These are phyloP conservation scores for Dothistroma pini DNA, from an alignment of 2,329 filamentous ascomycete genomes.

Conservation along the genomic window DNA sequence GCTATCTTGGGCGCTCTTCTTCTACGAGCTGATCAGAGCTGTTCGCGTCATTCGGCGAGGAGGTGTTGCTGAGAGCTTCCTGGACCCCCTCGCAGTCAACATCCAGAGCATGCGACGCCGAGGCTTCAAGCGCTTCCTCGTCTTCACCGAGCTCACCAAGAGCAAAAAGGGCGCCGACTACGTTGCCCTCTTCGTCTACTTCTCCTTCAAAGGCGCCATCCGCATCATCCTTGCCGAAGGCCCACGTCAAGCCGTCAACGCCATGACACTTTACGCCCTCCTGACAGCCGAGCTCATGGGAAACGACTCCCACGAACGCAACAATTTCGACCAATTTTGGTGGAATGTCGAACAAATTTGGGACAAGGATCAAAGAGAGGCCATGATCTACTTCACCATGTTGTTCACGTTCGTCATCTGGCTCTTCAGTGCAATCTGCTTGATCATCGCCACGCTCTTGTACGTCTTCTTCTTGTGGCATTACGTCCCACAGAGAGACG, in stretches of 20 bases:
- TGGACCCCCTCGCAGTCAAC: constrained; percentile 81
- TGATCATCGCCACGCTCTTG: constrained; percentile 71
- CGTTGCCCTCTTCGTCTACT: constrained; percentile 86
- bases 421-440: constrained; percentile 70
- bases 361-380: constrained; percentile 70
- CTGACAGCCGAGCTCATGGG: constrained; percentile 68
- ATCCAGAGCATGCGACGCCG: constrained; percentile 77
- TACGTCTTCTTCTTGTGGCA: constrained; percentile 90
- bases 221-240: constrained; percentile 87
- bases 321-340: constrained; percentile 72
- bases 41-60: constrained; percentile 76
- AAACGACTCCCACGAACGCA: constrained; percentile 54
- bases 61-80: constrained; percentile 85
- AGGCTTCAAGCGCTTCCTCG: constrained; percentile 86
- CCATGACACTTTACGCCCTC: constrained; percentile 80
- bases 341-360: constrained; percentile 73
- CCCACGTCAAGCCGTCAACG: constrained; percentile 87
- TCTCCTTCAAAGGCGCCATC: constrained; percentile 78
- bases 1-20: constrained; percentile 77
- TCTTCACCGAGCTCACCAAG: constrained; percentile 86
- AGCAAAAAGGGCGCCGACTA: constrained; percentile 89
- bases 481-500: constrained; percentile 79
- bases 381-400: constrained; percentile 84
- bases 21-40: constrained; percentile 75
- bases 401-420: constrained; percentile 86